Evolutionary conservation across 495 filamentous ascomycete species (phyloP).

Genomic region (Sabuloglossum arenarium): DNA sequence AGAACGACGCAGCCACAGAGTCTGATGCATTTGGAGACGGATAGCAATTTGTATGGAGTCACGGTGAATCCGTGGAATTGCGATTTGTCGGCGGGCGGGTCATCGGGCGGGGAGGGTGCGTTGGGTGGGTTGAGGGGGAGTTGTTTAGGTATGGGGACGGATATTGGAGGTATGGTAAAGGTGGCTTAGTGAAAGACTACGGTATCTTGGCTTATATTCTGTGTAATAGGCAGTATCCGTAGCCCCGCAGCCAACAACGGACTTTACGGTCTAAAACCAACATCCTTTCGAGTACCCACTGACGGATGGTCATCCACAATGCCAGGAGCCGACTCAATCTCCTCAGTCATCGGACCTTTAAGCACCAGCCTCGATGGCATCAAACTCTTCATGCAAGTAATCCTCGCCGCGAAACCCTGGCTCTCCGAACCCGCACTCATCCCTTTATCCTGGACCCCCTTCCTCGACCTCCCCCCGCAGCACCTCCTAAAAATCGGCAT

Average conservation of each 20-base stretch:
- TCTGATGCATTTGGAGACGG: conserved; percentile 39
- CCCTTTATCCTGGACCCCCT: conserved; percentile 34
- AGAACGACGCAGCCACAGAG: conserved; percentile 35
- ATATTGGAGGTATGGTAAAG: conserved; percentile 26
- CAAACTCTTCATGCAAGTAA: conserved; percentile 38
- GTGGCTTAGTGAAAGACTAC: conserved; percentile 21
- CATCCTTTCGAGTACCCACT: conserved; percentile 32
- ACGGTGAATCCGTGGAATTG: conserved; percentile 37
- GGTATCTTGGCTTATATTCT: neutral
- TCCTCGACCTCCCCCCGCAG: conserved; percentile 7
- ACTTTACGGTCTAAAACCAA: conserved; percentile 45
- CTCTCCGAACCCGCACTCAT: conserved; percentile 33
- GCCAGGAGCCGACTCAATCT: conserved; percentile 35
- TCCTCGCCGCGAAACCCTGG: conserved; percentile 41
- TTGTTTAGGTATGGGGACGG: conserved; percentile 36
- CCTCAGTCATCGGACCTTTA: conserved; percentile 40
- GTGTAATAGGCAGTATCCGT: conserved; percentile 19
- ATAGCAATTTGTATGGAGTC: conserved; percentile 33
- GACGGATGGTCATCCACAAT: conserved; percentile 27
- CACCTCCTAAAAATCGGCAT: conserved; percentile 37
- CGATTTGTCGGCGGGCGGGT: conserved; percentile 36
- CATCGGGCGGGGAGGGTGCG: conserved; percentile 44
- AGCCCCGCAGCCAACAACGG: conserved; percentile 42
- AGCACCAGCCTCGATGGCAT: conserved; percentile 38
- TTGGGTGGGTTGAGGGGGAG: conserved; percentile 37